Base-by-base conservation (phyloP, 78 protist species). In the Speleostelium caveatum region DNA sequence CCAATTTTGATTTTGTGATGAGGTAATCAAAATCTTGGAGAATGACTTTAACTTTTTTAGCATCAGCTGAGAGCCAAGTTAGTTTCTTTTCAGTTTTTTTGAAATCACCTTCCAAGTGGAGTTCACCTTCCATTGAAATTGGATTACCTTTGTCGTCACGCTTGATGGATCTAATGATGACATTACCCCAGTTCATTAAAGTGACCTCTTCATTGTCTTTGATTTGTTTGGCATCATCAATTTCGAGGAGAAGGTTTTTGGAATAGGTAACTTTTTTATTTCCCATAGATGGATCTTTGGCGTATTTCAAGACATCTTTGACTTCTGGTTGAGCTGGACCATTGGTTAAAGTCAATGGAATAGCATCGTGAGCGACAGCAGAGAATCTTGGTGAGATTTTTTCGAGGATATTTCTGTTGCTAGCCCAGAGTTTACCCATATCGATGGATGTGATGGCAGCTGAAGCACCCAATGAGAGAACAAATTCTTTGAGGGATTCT, bases 171-270 rank as follows among this genome's bases (percentile, higher is more conserved):
- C 32, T 45, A 28, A 95, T 76, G 60, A 96, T 58, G 41, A 72
- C 94, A 83, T 98, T 98, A 61, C 99, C 99, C 99, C 99, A 98
- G 51, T 65, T 39, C 96, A 98, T 97, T 49, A 98, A 80, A 4
- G 99, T 98, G 26, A 97, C 78, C 73, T 93, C 97, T 71, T 94
- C 98, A 26, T 95, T 95, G 3, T 58, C 98, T 61, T 56, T 73
- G 32, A 95, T 16, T 39, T 32, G 24, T 3, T n/a, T 39, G 35
- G 94, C 96, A 63, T 97, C 99, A 30, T 73, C 95, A 30, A 28
- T 72, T 77, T 97, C 97, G 17, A 98, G 8, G 66, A 45, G 36
- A 30, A 97, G 32, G 17, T 32, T 19, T 39, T 14, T 60, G 21
- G 75, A 32, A 28, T 24, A 38, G 42, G 92, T 92, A 8, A 89